Base-by-base conservation (phyloP, 331 rosid genomes). In the Phaseolus coccineus region DNA sequence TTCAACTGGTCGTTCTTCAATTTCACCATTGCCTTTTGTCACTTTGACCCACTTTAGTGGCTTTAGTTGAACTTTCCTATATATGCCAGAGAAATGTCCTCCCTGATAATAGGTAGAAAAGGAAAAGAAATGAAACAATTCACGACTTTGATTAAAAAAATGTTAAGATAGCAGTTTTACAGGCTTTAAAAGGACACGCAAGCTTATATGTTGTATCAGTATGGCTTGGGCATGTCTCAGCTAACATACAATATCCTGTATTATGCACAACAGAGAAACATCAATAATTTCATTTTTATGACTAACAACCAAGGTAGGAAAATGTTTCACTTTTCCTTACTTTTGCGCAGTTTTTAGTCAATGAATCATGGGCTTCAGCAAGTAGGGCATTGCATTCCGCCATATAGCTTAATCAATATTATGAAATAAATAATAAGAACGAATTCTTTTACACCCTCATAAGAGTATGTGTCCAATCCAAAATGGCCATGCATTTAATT, bases 51-150 rank as follows among this genome's bases (percentile, higher is more conserved):
- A 96, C 81, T 93, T 89, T 70, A 89, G 86, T 48, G 99, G 98
- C 88, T 96, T 96, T 79, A 96, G 85, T 83, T 96, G 99, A 84
- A 96, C 99, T 84, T 96, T 96, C 86, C 98, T 87, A 86, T 93
- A 96, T 46, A 96, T 96, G 69, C 99, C 98, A 66, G 97, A 93
- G 87, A 96, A 96, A 87, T 96, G 94, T 27, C 97, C 99, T 51
- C 97, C 97, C 98, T 94, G 85, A 78, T 47, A 85, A 57, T 48
- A 2, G 31, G 22, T 51, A 74, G 74, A 46, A 61, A 69, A 67
- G 42, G 71, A 56, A 83, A 69, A 56, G 72, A 82, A 69, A 70
- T 40, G 48, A 84, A 77, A 67, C 58, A 76, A 59, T 55, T 24
- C 19, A 19, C 58, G 47, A 63, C 59, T 72, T 42, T 64, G 10